Conservation (phyloP, 352 stramenopile genomes). For the Plasmopara muralis region DNA sequence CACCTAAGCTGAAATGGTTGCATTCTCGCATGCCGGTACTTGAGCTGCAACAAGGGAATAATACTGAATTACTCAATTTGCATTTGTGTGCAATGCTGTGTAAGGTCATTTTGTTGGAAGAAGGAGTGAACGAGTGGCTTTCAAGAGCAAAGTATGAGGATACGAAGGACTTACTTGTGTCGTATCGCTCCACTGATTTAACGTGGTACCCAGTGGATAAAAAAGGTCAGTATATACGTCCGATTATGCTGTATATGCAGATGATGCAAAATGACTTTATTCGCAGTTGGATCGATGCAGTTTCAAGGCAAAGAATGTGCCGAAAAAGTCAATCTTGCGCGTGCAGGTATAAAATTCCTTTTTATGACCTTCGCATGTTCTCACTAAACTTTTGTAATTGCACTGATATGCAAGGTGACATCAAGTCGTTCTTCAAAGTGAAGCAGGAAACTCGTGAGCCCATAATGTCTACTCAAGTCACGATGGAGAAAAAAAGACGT, state of each 20-base stretch:
- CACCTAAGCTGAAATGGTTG: constrained; percentile 68
- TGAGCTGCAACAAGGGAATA: background rate
- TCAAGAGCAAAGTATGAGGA: constrained; percentile 55
- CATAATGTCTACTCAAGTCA: constrained; percentile 6
- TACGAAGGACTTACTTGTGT: constrained; percentile 43
- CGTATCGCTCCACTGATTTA: constrained; percentile 48
- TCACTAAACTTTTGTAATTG: background rate
- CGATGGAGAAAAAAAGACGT: constrained; percentile 1
- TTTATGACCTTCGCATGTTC: no score
- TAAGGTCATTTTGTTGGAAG: constrained; percentile 68
- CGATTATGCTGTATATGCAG: background rate
- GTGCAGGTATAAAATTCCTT: constrained; percentile 33
- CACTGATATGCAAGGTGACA: constrained; percentile 33
- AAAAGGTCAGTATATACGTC: constrained; percentile 26
- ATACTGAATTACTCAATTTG: no score
- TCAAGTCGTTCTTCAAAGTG: constrained; percentile 59
- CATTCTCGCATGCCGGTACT: constrained; percentile 81
- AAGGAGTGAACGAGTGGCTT: constrained; percentile 53
- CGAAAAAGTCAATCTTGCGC: constrained; percentile 72
- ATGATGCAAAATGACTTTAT: background rate
- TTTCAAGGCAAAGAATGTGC: constrained; percentile 70
- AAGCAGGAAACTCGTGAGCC: constrained; percentile 31
- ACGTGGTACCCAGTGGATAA: constrained; percentile 76
- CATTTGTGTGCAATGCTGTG: background rate
- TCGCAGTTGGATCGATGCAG: constrained; percentile 59